Evolutionary conservation across 306 rosid species (phyloP).

Genomic region (Lathyrus tuberosus): DNA sequence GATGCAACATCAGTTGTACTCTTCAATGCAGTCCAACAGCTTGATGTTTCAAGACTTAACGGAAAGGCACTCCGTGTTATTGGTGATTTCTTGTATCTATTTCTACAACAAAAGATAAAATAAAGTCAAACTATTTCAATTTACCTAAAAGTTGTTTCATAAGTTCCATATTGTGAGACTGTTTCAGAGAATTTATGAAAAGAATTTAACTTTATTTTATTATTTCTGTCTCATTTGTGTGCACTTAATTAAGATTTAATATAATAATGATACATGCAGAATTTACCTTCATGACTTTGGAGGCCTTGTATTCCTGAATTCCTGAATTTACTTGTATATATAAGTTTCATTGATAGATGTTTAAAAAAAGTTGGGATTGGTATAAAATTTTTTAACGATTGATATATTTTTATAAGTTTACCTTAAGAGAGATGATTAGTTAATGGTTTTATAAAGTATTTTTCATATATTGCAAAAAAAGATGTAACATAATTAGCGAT

Average conservation of each 20-base stretch:
- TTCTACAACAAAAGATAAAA: neutral
- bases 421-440: no score
- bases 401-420: no score
- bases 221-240: neutral
- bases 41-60: constrained; percentile 56
- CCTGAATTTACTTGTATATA: no score
- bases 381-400: no score
- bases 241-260: neutral
- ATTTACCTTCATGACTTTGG: constrained; percentile 16
- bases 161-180: no score
- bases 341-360: neutral
- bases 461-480: no score
- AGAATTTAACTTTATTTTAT: no score
- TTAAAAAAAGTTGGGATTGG: neutral
- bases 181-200: no score
- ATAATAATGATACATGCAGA: constrained; percentile 22
- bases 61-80: constrained; percentile 44
- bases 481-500: no score
- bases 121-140: neutral
- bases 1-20: constrained; percentile 96
- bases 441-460: no score
- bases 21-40: constrained; percentile 83
- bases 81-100: constrained; percentile 66
- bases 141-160: neutral
- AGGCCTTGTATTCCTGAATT: neutral